phyloP scores from a whole-genome alignment of 169 alveolate genomes.

The Plasmodium billcollinsi region DNA sequence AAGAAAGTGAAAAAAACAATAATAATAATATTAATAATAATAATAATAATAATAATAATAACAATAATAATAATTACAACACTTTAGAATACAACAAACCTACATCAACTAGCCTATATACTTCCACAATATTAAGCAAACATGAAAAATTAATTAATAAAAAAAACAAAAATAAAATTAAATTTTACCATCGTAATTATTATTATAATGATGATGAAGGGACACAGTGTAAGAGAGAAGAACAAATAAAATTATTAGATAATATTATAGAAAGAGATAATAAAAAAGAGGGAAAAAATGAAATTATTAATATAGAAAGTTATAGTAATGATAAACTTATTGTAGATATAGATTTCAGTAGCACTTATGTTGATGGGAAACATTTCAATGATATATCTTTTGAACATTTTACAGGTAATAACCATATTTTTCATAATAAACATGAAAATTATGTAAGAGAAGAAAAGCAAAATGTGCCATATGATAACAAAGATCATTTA shows the following conservation, averaged over 20 bases:
- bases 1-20: constrained; percentile 2
- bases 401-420: neutral
- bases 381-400: too few species aligned
- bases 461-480: neutral
- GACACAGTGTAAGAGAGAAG: too few species aligned
- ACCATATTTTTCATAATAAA: neutral
- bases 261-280: neutral
- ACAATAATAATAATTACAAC: neutral
- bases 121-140: constrained; percentile 5
- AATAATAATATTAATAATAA: neutral
- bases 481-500: neutral
- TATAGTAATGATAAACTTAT: neutral
- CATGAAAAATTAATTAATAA: constrained; percentile 22
- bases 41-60: neutral
- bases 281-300: neutral
- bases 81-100: constrained; percentile 12
- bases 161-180: neutral
- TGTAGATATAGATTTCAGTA: too few species aligned
- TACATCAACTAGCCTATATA: constrained; percentile 23
- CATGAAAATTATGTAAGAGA: neutral
- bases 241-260: neutral
- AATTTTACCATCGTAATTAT: too few species aligned
- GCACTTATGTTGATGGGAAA: too few species aligned
- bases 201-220: too few species aligned
- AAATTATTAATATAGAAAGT: neutral